Evolutionary conservation across 345 rosid species (phyloP).

Genomic region (Schrenkiella parvula): DNA sequence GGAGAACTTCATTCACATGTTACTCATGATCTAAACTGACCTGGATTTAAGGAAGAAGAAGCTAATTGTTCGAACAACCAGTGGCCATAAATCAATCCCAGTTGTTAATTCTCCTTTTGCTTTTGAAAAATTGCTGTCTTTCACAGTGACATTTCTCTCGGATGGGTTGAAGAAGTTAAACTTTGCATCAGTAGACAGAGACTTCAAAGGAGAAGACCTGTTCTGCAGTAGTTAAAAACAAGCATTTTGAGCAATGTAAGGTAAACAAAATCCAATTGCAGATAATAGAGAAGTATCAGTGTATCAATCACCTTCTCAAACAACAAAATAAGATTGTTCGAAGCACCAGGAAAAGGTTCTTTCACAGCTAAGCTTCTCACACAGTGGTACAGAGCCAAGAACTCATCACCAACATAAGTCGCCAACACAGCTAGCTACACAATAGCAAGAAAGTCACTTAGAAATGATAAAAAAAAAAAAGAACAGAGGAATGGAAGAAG

Average conservation of each 20-base stretch:
- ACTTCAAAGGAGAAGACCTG: conserved; percentile 46
- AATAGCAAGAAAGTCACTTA: neutral
- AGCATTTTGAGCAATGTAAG: conserved; percentile 22
- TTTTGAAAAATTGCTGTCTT: conserved; percentile 21
- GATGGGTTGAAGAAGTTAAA: conserved; percentile 64
- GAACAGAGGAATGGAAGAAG: conserved; percentile 1
- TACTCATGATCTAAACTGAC: conserved; percentile 34
- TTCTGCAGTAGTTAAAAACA: conserved; percentile 57
- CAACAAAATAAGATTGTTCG: conserved; percentile 64
- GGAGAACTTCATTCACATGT: neutral
- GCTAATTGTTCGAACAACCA: conserved; percentile 60
- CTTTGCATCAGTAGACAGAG: conserved; percentile 37
- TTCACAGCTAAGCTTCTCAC: conserved; percentile 90
- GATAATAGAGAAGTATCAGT: neutral
- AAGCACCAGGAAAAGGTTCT: conserved; percentile 93
- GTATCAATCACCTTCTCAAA: conserved; percentile 68
- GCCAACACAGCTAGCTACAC: conserved; percentile 87
- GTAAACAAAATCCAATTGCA: neutral
- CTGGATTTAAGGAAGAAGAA: conserved; percentile 68
- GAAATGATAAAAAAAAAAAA: neutral
- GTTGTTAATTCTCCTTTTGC: conserved; percentile 25
- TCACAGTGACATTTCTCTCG: conserved; percentile 32
- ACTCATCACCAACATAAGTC: conserved; percentile 78
- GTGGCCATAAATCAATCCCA: conserved; percentile 52
- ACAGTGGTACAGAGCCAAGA: conserved; percentile 86